Conservation (phyloP, 371 early-diverging fungal genomes). For the Mortierella sp. region DNA sequence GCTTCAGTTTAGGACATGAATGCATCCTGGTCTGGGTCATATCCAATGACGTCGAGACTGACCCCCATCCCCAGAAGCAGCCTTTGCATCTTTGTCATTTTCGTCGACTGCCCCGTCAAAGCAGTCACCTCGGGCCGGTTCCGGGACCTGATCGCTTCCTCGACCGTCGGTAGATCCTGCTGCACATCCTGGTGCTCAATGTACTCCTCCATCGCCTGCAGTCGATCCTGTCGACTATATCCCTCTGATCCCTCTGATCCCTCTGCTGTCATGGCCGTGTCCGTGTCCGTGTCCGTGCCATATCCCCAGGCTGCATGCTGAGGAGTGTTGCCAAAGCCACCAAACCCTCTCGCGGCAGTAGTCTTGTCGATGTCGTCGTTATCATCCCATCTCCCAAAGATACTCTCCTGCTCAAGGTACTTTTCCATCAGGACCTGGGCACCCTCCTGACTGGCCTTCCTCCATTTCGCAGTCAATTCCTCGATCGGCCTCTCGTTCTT, state of each 20-base stretch:
- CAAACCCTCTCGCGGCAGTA: background rate
- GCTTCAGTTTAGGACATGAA: constrained; percentile 18
- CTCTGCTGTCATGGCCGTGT: background rate
- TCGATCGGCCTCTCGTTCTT: constrained; percentile 24
- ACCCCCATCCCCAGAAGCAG: constrained; percentile 33
- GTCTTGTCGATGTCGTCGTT: background rate
- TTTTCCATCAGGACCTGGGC: constrained; percentile 38
- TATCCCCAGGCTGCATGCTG: background rate
- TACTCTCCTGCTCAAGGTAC: constrained; percentile 27
- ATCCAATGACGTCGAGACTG: constrained; percentile 33
- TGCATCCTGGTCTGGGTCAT: constrained; percentile 37
- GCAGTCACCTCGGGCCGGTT: constrained; percentile 1
- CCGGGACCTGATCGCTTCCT: constrained; percentile 33
- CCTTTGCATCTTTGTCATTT: constrained; percentile 38
- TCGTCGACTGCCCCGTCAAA: background rate
- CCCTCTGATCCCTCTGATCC: background rate
- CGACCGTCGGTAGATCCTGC: constrained; percentile 48
- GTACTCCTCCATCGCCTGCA: constrained; percentile 24
- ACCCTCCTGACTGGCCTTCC: constrained; percentile 40
- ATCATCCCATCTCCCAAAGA: constrained; percentile 11
- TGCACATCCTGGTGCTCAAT: constrained; percentile 43
- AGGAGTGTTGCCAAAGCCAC: background rate
- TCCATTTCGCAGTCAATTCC: constrained; percentile 49
- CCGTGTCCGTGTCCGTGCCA: background rate
- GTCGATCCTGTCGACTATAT: background rate